A percentile compares a stretch with the other conserved stretches of the same genome.
phyloP scores from a whole-genome alignment of 768 basidiomycete genomes.

The Pulveroboletus sp. region DNA sequence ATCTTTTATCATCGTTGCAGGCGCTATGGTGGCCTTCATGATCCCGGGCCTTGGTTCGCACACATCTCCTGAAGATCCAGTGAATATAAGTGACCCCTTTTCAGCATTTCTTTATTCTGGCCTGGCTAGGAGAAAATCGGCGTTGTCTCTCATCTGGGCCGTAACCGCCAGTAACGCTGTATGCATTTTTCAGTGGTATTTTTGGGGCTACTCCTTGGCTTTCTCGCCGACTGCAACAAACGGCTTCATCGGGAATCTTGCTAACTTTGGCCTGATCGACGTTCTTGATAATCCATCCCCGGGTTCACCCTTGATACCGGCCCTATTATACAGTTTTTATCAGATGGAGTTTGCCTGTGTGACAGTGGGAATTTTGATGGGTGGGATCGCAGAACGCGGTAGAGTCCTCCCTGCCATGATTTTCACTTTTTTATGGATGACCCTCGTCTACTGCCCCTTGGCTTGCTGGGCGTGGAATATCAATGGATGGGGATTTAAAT shows the following conservation, averaged over 20 bases:
- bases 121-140: slow-evolving; percentile 65
- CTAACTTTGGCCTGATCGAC: slow-evolving; percentile 69
- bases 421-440: slow-evolving; percentile 81
- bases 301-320: slow-evolving; percentile 77
- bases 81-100: background rate
- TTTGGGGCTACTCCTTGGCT: slow-evolving; percentile 81
- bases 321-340: slow-evolving; percentile 80
- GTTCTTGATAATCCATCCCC: slow-evolving; percentile 72
- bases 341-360: slow-evolving; percentile 86
- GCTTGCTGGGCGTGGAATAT: slow-evolving; percentile 82
- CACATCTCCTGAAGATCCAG: background rate
- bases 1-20: slow-evolving; percentile 63
- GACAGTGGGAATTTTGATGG: slow-evolving; percentile 72
- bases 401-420: slow-evolving; percentile 78
- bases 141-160: slow-evolving; percentile 70
- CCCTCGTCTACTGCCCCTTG: slow-evolving; percentile 83
- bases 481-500: slow-evolving; percentile 81
- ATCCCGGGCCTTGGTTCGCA: slow-evolving; percentile 63
- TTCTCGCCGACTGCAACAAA: slow-evolving; percentile 76
- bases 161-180: slow-evolving; percentile 70
- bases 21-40: slow-evolving; percentile 74
- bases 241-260: slow-evolving; percentile 76
- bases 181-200: slow-evolving; percentile 77
- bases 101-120: slow-evolving; percentile 73
- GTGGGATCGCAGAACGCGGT: slow-evolving; percentile 83